Evolutionary conservation across 2,329 filamentous ascomycete genomes (phyloP).

Genomic region (Pseudocercospora cruenta): DNA sequence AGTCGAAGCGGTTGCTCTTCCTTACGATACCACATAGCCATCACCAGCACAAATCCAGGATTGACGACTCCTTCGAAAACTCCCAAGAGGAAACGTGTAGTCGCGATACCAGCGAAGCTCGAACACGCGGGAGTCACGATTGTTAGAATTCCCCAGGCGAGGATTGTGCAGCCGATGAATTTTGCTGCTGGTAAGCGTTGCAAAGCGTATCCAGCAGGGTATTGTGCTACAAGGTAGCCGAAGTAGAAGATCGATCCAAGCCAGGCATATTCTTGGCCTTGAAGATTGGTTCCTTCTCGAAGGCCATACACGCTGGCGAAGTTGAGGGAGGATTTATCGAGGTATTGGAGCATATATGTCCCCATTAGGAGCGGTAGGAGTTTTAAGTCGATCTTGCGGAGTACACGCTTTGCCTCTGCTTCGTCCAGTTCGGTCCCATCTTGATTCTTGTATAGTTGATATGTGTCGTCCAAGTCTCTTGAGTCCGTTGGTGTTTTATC

Average conservation of each 20-base stretch:
- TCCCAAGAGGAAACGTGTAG: slow-evolving; percentile 59
- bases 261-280: slow-evolving; percentile 56
- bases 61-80: slow-evolving; percentile 59
- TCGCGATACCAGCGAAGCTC: slow-evolving; percentile 58
- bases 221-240: slow-evolving; percentile 57
- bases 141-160: slow-evolving; percentile 44
- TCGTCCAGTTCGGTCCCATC: slow-evolving; percentile 27
- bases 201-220: slow-evolving; percentile 46
- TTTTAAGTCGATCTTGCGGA: slow-evolving; percentile 37
- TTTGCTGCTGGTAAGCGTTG: slow-evolving; percentile 50
- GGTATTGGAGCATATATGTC: slow-evolving; percentile 42
- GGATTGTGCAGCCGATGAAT: slow-evolving; percentile 38
- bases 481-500: slow-evolving; percentile 17
- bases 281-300: slow-evolving; percentile 50
- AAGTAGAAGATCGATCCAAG: slow-evolving; percentile 53
- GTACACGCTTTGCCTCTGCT: slow-evolving; percentile 30
- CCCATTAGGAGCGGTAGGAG: slow-evolving; percentile 35
- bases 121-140: slow-evolving; percentile 44
- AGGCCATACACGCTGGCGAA: slow-evolving; percentile 52
- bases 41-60: slow-evolving; percentile 24
- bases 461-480: slow-evolving; percentile 36
- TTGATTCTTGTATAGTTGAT: slow-evolving; percentile 33
- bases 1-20: slow-evolving; percentile 55
- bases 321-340: slow-evolving; percentile 39
- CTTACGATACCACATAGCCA: slow-evolving; percentile 12